Evolutionary conservation across 1,139 yeast species (phyloP), one percentile per base, ranked within the genome.

Genomic region (Suhomyces wounanorum): DNA sequence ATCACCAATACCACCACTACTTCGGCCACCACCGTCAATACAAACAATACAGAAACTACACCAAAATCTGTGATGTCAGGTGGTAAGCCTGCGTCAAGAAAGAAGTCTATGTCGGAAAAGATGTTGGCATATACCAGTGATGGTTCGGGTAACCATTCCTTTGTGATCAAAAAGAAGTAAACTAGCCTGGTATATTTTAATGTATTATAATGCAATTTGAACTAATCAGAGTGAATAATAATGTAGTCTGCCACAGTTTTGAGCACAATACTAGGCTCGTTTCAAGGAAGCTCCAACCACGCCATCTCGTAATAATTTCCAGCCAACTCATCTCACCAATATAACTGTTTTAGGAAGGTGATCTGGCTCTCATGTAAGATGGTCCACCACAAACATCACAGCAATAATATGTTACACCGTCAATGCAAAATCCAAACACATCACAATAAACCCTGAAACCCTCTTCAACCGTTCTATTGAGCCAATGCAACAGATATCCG

Each of bases 51-150:
- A 10, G 58, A 55, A 18, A 50, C 56, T 2, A 63, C 68, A 1
- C 66, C 72, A 2, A 66, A 64, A 46, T 59, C 62, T 43, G 58
- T 61, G 1, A 63, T 63, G 40, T 54, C 64, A 51, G 59, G 64
- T 47, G 72, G 72, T 2, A 62, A 71, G 48, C 55, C 62, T 2
- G 37, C 63, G 35, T 65, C 69, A 5, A 55, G 62, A 51, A 70
- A 67, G 56, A 69, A 65, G 54, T 59, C 59, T 28, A 45, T 50
- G 10, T 40, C 55, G 68, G 77, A 55, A 61, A 74, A 62, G 56
- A 63, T 76, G 67, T 58, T 76, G 66, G 78, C 79, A 18, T 76
- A 73, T 58, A 66, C 75, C 36, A 75, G 65, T 60, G 80, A 75
- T 60, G 76, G 74, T 17, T 65, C 77, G 28, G 78, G 78, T 8